Percentiles rank a stretch among this genome's conserved stretches.
Evolutionary conservation across 805 yeast genomes (phyloP).

Genomic region (Yarrowia sp.): DNA sequence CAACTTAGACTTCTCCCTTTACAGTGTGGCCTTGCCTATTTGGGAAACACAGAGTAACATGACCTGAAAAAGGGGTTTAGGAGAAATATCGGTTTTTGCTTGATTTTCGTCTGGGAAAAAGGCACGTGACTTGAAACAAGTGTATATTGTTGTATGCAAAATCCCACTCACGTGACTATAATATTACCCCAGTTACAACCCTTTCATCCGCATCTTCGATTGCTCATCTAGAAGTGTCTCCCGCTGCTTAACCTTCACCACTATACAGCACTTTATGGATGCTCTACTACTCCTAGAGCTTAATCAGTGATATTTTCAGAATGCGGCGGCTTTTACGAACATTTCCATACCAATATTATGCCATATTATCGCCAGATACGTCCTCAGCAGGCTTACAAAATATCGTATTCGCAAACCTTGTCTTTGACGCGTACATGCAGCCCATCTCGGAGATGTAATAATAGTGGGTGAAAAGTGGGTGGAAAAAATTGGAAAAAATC

Average conservation of each 20-base stretch:
- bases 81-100: background rate
- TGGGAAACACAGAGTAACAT: background rate
- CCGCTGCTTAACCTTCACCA: too few species aligned
- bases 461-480: background rate
- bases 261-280: too few species aligned
- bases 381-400: background rate
- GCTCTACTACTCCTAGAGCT: too few species aligned
- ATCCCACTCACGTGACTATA: background rate
- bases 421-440: slow-evolving; percentile 12
- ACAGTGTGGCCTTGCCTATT: slow-evolving; percentile 4
- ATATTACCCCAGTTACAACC: background rate
- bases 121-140: too few species aligned
- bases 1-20: background rate
- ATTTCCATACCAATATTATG: too few species aligned
- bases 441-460: slow-evolving; percentile 10
- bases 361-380: too few species aligned
- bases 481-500: background rate
- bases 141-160: too few species aligned
- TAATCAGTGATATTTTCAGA: too few species aligned
- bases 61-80: background rate
- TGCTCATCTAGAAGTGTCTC: background rate
- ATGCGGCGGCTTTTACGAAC: too few species aligned
- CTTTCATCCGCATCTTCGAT: background rate
- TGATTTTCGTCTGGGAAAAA: too few species aligned
- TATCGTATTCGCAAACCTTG: background rate